These are phyloP conservation scores for Syncephalastrum racemosum DNA, from an alignment of 371 early-diverging fungal species.

Conservation along the genomic window DNA sequence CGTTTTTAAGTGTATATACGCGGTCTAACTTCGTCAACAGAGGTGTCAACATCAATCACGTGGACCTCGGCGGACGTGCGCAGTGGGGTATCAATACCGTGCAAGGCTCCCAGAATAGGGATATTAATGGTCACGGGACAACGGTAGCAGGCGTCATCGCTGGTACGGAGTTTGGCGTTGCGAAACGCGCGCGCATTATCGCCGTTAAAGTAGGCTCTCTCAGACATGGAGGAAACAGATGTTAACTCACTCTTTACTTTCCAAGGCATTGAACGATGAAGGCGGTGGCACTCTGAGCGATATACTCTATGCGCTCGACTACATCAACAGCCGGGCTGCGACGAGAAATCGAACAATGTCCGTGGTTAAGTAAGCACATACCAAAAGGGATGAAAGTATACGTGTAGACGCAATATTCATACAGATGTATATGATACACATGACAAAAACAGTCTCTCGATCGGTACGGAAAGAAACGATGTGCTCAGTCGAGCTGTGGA, in stretches of 20 bases:
- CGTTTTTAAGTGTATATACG: background rate
- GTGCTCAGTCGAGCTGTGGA: constrained; percentile 19
- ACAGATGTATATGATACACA: background rate
- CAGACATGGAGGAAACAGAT: background rate
- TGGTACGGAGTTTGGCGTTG: constrained; percentile 56
- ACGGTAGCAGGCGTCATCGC: constrained; percentile 60
- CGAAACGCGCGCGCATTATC: constrained; percentile 60
- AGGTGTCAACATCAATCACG: constrained; percentile 98
- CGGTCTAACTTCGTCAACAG: constrained; percentile 80
- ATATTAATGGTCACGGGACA: constrained; percentile 71
- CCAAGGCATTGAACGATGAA: constrained; percentile 37
- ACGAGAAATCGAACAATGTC: background rate
- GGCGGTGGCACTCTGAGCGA: constrained; percentile 49
- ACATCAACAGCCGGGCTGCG: background rate
- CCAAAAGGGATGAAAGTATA: background rate
- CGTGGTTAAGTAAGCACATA: background rate
- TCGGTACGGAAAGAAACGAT: constrained; percentile 11
- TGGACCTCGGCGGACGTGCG: constrained; percentile 96
- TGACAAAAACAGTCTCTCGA: constrained; percentile 13
- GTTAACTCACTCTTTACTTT: background rate
- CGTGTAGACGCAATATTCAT: background rate
- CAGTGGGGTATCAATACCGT: constrained; percentile 90
- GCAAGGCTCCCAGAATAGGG: constrained; percentile 26
- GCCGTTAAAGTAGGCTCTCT: constrained; percentile 43
- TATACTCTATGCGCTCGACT: constrained; percentile 56